Evolutionary conservation across 2,329 filamentous ascomycete species (phyloP).

Genomic region (Clonostachys byssicola): DNA sequence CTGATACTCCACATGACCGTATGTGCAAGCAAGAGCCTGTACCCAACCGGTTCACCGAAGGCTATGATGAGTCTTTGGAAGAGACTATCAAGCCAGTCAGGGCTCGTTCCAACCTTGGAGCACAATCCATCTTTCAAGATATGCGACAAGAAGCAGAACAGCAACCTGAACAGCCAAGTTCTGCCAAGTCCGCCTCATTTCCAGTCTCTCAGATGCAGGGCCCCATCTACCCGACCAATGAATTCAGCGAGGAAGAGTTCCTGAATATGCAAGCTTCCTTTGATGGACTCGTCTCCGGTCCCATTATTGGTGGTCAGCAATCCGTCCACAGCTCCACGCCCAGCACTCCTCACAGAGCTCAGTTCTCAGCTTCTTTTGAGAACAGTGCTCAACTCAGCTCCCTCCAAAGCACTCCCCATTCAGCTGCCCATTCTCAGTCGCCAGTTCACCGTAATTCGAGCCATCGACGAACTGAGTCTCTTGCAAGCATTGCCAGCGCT

Average conservation of each 20-base stretch:
- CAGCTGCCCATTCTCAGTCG: no score
- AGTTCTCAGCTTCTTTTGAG: not conserved
- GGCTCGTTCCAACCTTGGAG: slow-evolving; percentile 30
- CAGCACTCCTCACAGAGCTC: not conserved
- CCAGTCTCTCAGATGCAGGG: no score
- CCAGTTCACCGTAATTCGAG: slow-evolving; percentile 5
- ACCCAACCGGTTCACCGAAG: slow-evolving; percentile 50
- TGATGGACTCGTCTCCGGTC: no score
- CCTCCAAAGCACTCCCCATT: no score
- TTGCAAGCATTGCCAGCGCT: slow-evolving; percentile 53
- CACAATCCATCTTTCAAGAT: slow-evolving; percentile 51
- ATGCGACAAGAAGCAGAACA: slow-evolving; percentile 53
- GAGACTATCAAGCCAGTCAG: slow-evolving; percentile 57
- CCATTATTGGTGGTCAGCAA: no score
- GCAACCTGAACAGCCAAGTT: slow-evolving; percentile 44
- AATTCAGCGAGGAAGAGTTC: no score
- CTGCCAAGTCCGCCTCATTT: slow-evolving; percentile 38
- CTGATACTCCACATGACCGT: slow-evolving; percentile 55
- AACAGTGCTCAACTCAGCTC: not conserved
- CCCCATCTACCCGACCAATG: no score
- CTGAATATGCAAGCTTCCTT: no score
- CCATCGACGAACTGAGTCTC: slow-evolving; percentile 55
- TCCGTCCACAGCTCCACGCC: no score
- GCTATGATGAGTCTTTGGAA: slow-evolving; percentile 63
- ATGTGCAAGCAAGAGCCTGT: slow-evolving; percentile 33